Conservation (phyloP, 768 basidiomycete genomes). For the Nidula microcarpa region DNA sequence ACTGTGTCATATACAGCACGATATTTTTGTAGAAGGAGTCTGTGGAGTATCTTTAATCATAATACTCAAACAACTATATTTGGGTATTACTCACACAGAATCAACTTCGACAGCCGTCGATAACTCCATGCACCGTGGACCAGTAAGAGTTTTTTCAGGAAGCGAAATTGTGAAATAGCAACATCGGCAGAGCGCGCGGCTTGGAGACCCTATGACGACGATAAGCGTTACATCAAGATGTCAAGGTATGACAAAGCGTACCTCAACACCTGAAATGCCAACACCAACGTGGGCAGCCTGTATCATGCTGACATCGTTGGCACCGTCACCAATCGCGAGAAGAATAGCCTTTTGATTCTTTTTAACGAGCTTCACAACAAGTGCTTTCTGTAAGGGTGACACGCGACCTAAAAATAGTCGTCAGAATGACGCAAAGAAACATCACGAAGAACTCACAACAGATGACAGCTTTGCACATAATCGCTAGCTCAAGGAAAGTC, state of each 20-base stretch:
- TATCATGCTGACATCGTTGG: slow-evolving; percentile 99
- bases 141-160: slow-evolving; percentile 87
- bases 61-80: background rate
- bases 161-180: slow-evolving; percentile 97
- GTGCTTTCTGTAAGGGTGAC: slow-evolving; percentile 94
- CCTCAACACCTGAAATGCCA: slow-evolving; percentile 97
- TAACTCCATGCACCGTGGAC: slow-evolving; percentile 99
- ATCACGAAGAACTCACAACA: slow-evolving; percentile 65
- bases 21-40: slow-evolving; percentile 99
- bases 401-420: slow-evolving; percentile 68
- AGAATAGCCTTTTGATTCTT: slow-evolving; percentile 91
- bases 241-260: slow-evolving; percentile 22
- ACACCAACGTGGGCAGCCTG: slow-evolving; percentile 98
- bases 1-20: slow-evolving; percentile 96
- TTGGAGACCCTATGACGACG: slow-evolving; percentile 75
- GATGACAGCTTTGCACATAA: slow-evolving; percentile 98
- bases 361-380: slow-evolving; percentile 98
- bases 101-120: slow-evolving; percentile 88
- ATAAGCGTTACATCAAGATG: background rate
- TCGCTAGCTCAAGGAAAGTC: slow-evolving; percentile 88
- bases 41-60: slow-evolving; percentile 23
- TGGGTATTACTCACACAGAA: slow-evolving; percentile 69
- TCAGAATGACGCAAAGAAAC: slow-evolving; percentile 1
- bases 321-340: slow-evolving; percentile 97
- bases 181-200: slow-evolving; percentile 97